Evolutionary conservation across 352 stramenopile species (phyloP), one percentile per base, ranked within the genome.

Genomic region (Phytopythium kandeliae): DNA sequence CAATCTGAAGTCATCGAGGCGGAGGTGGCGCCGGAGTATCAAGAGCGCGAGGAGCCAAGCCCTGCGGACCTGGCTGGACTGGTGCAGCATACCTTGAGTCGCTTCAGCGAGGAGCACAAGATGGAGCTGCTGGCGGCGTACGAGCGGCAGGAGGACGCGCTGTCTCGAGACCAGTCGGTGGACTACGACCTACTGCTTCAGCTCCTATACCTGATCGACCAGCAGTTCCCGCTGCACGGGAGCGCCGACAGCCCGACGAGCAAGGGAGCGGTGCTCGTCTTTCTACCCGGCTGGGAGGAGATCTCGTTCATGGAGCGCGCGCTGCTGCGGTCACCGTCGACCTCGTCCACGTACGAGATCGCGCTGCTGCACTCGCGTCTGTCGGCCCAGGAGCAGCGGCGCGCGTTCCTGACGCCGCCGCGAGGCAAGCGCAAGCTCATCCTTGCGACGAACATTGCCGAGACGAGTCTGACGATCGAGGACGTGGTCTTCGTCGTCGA

Each of bases 391-490:
- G 82, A 92, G 40, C 82, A 92, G 51, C 74, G 74, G 4, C 69
- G 65, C 11, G 82, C 79, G 15, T 93, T 93, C 55, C 54, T 80
- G 33, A 83, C 71, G 17, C 74, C 82, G 2, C 67, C 74, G 7
- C 56, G 57, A 5, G 77, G 77, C 24, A 84, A 85, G 51, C 69
- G 79, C 46, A 92, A 95, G 55, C 57, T 95, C 7, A 85, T 95
- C 33, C 75, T 98, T 43, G 74, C 89, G 6, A 99, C 96, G 0
- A 98, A 98, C 59, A 97, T 98, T 45, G 95, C 95, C 6, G 96
- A 99, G 69, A 98, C 95, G 13, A 97, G 86, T 60, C 69, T 99
- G 4, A 98, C 96, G 13, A 96, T 99, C n/a, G 91, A 97, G 33
- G 84, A 95, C 54, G 91, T 99, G 24, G 88, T 92, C 11, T 96